Evolutionary conservation across 139 green algal genomes (phyloP).

Genomic region (Chloropicon primus): DNA sequence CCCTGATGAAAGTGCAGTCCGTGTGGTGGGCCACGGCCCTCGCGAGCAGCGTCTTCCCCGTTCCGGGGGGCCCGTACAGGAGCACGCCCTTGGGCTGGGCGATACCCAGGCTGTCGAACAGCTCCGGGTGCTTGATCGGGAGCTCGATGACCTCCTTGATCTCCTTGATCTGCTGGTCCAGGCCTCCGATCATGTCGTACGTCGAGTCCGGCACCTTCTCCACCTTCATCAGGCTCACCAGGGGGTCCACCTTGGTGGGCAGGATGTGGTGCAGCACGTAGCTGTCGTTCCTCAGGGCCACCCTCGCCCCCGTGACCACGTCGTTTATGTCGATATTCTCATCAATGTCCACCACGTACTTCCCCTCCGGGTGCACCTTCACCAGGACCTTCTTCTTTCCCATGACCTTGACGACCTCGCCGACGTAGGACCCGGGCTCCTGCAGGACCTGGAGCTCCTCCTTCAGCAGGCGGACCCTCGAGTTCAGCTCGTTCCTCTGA

Average conservation of each 20-base stretch:
- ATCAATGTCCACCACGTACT: slow-evolving; percentile 97
- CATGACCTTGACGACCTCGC: slow-evolving; percentile 99
- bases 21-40: slow-evolving; percentile 97
- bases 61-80: slow-evolving; percentile 83
- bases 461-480: slow-evolving; percentile 83
- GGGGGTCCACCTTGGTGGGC: slow-evolving; percentile 68
- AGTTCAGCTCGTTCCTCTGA: slow-evolving; percentile 95
- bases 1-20: slow-evolving; percentile 99
- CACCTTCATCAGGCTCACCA: slow-evolving; percentile 96
- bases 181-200: slow-evolving; percentile 98
- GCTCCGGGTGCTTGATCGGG: slow-evolving; percentile 98
- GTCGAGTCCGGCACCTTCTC: slow-evolving; percentile 99
- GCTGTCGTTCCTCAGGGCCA: slow-evolving; percentile 93
- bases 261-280: slow-evolving; percentile 93
- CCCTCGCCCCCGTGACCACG: slow-evolving; percentile 61
- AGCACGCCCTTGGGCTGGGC: slow-evolving; percentile 95
- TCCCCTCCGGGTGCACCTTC: slow-evolving; percentile 96
- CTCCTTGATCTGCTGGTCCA: slow-evolving; percentile 89
- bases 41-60: slow-evolving; percentile 71
- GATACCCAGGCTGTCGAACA: slow-evolving; percentile 96
- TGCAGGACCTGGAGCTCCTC: slow-evolving; percentile 97
- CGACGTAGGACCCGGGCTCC: slow-evolving; percentile 96
- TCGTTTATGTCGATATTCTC: slow-evolving; percentile 65
- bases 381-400: slow-evolving; percentile 98
- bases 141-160: slow-evolving; percentile 86